phyloP scores from a whole-genome alignment of 208 protist species.

The Leishmania major region DNA sequence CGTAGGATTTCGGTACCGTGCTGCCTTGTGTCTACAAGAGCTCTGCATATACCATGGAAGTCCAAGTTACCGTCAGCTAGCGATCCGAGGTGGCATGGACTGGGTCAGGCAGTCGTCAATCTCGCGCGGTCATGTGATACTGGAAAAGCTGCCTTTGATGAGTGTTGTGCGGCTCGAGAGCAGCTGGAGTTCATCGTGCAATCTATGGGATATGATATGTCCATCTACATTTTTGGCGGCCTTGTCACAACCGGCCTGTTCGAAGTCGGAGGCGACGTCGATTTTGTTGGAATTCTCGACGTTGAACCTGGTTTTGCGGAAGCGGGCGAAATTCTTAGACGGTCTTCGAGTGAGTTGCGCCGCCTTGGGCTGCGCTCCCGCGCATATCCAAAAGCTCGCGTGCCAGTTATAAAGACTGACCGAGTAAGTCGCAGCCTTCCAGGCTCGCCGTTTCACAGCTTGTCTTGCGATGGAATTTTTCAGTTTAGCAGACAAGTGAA shows the following conservation, averaged over 20 bases:
- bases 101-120: constrained; percentile 69
- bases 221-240: constrained; percentile 89
- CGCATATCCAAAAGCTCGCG: constrained; percentile 73
- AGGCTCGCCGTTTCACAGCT: constrained; percentile 71
- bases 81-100: constrained; percentile 46
- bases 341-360: constrained; percentile 68
- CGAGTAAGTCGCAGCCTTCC: constrained; percentile 76
- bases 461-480: constrained; percentile 79
- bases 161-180: constrained; percentile 72
- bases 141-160: constrained; percentile 79
- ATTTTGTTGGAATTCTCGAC: constrained; percentile 89
- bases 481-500: constrained; percentile 75
- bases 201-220: constrained; percentile 84
- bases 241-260: constrained; percentile 76
- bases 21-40: background rate
- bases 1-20: constrained; percentile 13
- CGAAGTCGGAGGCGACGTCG: constrained; percentile 86
- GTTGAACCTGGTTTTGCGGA: constrained; percentile 84
- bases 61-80: constrained; percentile 39
- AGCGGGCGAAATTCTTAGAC: constrained; percentile 71
- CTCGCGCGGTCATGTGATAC: constrained; percentile 73
- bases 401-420: constrained; percentile 88
- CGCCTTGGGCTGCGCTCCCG: constrained; percentile 73
- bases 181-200: constrained; percentile 85
- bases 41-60: constrained; percentile 59